A percentile compares a stretch with the other conserved stretches of the same genome.
Evolutionary conservation across 2,329 filamentous ascomycete species (phyloP).

Genomic region (Reticulascus tulasneorum): DNA sequence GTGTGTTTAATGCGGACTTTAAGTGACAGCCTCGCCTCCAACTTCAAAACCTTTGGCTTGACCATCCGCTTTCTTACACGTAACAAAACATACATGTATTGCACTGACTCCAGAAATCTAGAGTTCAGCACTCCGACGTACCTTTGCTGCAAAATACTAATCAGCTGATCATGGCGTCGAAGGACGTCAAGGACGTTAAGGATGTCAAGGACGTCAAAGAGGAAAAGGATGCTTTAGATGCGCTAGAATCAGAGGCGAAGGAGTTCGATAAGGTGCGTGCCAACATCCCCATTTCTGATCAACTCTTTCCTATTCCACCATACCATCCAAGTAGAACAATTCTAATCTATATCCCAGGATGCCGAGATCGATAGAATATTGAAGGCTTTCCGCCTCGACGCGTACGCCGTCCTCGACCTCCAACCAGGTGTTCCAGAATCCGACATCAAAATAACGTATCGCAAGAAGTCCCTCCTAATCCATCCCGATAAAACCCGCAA

Average conservation of each 20-base stretch:
- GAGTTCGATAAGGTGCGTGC: conserved; percentile 78
- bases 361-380: conserved; percentile 93
- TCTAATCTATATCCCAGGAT: conserved; percentile 59
- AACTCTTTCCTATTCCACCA: no score
- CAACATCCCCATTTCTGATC: not conserved
- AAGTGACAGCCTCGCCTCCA: conserved; percentile 7
- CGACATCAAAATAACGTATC: conserved; percentile 92
- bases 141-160: not conserved
- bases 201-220: conserved; percentile 42
- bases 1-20: conserved; percentile 7
- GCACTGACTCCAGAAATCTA: no score
- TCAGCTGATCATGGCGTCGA: no score
- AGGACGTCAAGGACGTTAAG: conserved; percentile 1
- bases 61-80: no score
- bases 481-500: conserved; percentile 98
- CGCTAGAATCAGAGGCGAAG: conserved; percentile 78
- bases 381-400: conserved; percentile 74
- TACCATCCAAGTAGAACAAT: conserved; percentile 1
- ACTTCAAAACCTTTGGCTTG: no score
- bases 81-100: no score
- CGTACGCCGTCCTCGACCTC: conserved; percentile 90
- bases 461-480: conserved; percentile 97
- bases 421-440: conserved; percentile 93
- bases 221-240: conserved; percentile 73
- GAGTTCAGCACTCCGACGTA: no score